phyloP scores from a whole-genome alignment of 2,329 filamentous ascomycete species.

The Cladosporium velox region DNA sequence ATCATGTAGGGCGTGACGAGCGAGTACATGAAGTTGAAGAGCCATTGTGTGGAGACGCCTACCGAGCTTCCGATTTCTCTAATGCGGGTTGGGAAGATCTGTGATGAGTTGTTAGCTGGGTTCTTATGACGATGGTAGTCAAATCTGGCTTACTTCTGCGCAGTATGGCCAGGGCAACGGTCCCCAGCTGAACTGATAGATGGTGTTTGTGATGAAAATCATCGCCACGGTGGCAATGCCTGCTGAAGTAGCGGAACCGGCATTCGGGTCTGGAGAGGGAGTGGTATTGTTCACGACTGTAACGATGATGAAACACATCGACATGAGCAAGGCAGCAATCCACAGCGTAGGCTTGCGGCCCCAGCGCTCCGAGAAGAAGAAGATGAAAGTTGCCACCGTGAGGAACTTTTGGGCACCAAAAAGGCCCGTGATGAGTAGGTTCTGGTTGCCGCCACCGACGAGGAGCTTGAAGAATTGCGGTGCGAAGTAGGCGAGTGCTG shows the following conservation, averaged over 20 bases:
- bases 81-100: slow-evolving; percentile 56
- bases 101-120: slow-evolving; percentile 26
- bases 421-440: slow-evolving; percentile 55
- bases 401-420: slow-evolving; percentile 58
- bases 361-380: slow-evolving; percentile 54
- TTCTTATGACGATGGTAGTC: neutral
- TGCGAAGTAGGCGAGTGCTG: slow-evolving; percentile 57
- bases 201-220: slow-evolving; percentile 58
- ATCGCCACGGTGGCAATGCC: slow-evolving; percentile 56
- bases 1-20: slow-evolving; percentile 56
- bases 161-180: slow-evolving; percentile 56
- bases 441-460: slow-evolving; percentile 48
- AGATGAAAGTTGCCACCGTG: slow-evolving; percentile 52
- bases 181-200: slow-evolving; percentile 57
- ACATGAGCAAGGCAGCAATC: slow-evolving; percentile 37
- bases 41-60: slow-evolving; percentile 54
- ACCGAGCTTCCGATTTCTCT: slow-evolving; percentile 54
- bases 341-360: slow-evolving; percentile 40
- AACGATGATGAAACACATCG: slow-evolving; percentile 39
- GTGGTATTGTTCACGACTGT: slow-evolving; percentile 38
- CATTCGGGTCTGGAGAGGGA: slow-evolving; percentile 26
- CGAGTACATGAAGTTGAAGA: slow-evolving; percentile 54
- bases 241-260: slow-evolving; percentile 36
- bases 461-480: slow-evolving; percentile 58
- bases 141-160: slow-evolving; percentile 32